Base-by-base conservation (phyloP, 352 stramenopile species). In the Pythium rishiriense region DNA sequence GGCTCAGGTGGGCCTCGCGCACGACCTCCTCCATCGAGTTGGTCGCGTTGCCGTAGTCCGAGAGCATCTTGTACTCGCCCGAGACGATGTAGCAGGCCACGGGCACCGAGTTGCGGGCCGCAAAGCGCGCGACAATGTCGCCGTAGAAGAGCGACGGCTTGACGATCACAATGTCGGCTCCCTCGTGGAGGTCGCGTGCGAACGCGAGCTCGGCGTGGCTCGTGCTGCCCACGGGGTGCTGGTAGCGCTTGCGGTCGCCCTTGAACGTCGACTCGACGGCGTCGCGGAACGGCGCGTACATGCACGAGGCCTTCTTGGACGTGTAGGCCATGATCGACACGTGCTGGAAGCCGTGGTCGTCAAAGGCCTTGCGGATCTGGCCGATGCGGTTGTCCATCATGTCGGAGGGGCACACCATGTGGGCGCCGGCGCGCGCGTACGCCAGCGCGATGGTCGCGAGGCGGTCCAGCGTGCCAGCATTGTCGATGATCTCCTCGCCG, bases 41-140 rank as follows among this genome's bases (percentile, higher is more conserved):
- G 43, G 87, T 92, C 35, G 82, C 85, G 59, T 85, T 83, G 47
- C 85, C 88, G 68, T 96, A 96, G 74, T 96, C 97, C 74, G 98
- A 98, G 54, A 99, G 83, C 97, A 99, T 99, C 76, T 98, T 97
- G 88, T 99, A 99, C 81, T 99, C 97, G 68, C 97, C 97, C 62
- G 91, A 98, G 51, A 99, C 97, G 70, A 99, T 89, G 85, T 99
- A 99, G 62, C 97, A 98, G 28, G 97, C 94, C 64, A 99, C 97
- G 0, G 97, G 97, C 59, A 99, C 79, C 49, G 83, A 80, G 51
- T 96, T 92, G 66, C 90, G 88, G 62, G 93, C 84, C 33, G 96
- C 96, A 39, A 99, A 91, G 58, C 88, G 83, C 42, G 86, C 79
- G 66, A 99, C 98, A 29, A 99, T 92, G 86, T 99, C 97, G 45